Base-by-base conservation (phyloP, 805 yeast genomes). In the Saccharomycodes ludwigii region DNA sequence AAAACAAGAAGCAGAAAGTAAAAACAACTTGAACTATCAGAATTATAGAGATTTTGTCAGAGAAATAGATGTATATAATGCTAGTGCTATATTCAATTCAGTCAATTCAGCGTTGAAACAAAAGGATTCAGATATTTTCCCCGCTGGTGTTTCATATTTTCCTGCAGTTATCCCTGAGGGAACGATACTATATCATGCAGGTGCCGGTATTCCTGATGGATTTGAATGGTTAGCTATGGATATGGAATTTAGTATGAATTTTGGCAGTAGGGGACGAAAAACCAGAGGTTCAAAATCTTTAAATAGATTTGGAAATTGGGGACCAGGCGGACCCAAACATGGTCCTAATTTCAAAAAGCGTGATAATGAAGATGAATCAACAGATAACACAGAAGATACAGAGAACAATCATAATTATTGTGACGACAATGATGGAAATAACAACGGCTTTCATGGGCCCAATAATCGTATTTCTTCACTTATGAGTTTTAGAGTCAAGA, bases 191-290 rank as follows among this genome's bases (percentile, higher is more conserved):
- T 75, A 70, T 35, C 81, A 74, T 47, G 58, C 75, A 0, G 71
- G 70, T 4, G 38, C 44, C n/a, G 59, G 61, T 0, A 41, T 71
- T 7, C 78, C 79, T 2, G 45, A 46, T 0, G 44, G 57, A 16
- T 62, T 62, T 20, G 81, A 75, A 46, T 74, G 82, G 81, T 52
- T 71, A 8, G 82, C 81, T 1, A 56, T 73, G 65, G 77, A 73
- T 44, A 66, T 59, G 39, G 80, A 74, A 42, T 73, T 73, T 49
- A 68, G 76, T 39, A 70, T 65, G 38, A 51, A 47, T 36, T 73
- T 72, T 54, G 63, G 66, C 4, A 27, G 41, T 12, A 43, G 43
- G 29, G 48, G 21, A 35, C 36, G 27, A 32, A 27, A 31, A 29
- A 24, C 47, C 31, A 34, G 42, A 30, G 54, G 53, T 19, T 42